Percentiles rank a stretch among this genome's conserved stretches.
These are phyloP conservation scores for Allomyces arbusculus DNA, from an alignment of 192 early-diverging fungal genomes.

Conservation along the genomic window DNA sequence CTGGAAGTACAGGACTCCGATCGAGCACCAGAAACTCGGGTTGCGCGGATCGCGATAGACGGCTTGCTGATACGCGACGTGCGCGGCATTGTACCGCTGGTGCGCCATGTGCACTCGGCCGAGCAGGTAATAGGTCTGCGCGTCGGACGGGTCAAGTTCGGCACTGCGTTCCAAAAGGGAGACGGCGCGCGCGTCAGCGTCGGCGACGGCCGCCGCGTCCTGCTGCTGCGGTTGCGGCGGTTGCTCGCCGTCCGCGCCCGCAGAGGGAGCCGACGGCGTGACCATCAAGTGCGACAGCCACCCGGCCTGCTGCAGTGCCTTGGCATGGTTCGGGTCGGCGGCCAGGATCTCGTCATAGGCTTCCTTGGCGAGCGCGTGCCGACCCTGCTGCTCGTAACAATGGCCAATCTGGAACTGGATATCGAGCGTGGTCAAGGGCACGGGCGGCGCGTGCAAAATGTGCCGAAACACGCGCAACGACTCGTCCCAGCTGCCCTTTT, in stretches of 20 bases:
- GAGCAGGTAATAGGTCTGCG: conserved; percentile 85
- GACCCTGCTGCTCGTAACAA: conserved; percentile 71
- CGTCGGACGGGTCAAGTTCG: conserved; percentile 50
- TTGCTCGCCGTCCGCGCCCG: background rate
- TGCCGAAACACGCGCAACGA: conserved; percentile 73
- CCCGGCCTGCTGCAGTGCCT: conserved; percentile 87
- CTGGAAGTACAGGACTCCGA: conserved; percentile 94
- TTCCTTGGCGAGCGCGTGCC: conserved; percentile 51
- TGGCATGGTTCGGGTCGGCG: conserved; percentile 79
- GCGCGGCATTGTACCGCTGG: conserved; percentile 83
- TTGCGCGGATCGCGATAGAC: conserved; percentile 83
- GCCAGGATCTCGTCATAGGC: conserved; percentile 80
- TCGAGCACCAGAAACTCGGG: conserved; percentile 96
- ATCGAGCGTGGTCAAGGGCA: conserved; percentile 81
- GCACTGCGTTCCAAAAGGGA: background rate
- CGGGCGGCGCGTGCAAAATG: conserved; percentile 69
- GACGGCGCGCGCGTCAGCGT: background rate
- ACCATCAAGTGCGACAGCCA: conserved; percentile 87
- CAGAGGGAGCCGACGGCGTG: conserved; percentile 9
- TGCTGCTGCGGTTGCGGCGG: background rate
- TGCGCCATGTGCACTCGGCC: conserved; percentile 94
- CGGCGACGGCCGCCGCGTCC: background rate
- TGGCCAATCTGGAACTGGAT: conserved; percentile 99
- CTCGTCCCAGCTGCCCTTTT: conserved; percentile 53
- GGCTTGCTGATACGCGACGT: conserved; percentile 94